phyloP scores from a whole-genome alignment of 345 rosid genomes.

The Physaria fendleri region DNA sequence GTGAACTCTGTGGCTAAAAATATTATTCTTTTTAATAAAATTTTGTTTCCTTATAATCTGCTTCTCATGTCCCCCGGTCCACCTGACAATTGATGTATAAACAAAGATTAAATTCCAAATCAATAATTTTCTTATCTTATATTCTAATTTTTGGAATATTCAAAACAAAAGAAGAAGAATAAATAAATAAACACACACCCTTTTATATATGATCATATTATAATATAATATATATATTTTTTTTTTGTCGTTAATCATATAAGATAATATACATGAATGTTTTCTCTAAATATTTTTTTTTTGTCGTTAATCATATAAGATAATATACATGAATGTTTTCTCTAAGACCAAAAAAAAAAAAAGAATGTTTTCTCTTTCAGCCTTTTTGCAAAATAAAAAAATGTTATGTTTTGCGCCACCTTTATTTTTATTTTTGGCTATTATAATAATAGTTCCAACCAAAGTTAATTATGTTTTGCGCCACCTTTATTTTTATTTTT shows the following conservation, averaged over 20 bases:
- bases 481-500: conserved; percentile 11
- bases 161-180: conserved; percentile 9
- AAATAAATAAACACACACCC: neutral
- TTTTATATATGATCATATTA: too few relatives aligned
- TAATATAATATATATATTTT: too few relatives aligned
- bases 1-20: too few relatives aligned
- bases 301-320: too few relatives aligned
- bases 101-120: conserved; percentile 17
- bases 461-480: too few relatives aligned
- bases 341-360: too few relatives aligned
- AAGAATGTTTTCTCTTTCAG: conserved; percentile 1
- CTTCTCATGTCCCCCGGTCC: conserved; percentile 28
- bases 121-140: neutral
- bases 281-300: too few relatives aligned
- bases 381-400: too few relatives aligned
- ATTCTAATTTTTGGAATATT: neutral
- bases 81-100: conserved; percentile 23
- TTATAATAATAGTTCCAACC: conserved; percentile 14
- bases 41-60: conserved; percentile 12
- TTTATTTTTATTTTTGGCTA: conserved; percentile 14
- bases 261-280: conserved; percentile 13
- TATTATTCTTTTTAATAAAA: neutral
- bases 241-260: too few relatives aligned
- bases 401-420: too few relatives aligned
- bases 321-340: conserved; percentile 14